Evolutionary conservation across 1,284 basidiomycete species (phyloP), one percentile per base, ranked within the genome.

Genomic region (Cutaneotrichosporon dermatis): DNA sequence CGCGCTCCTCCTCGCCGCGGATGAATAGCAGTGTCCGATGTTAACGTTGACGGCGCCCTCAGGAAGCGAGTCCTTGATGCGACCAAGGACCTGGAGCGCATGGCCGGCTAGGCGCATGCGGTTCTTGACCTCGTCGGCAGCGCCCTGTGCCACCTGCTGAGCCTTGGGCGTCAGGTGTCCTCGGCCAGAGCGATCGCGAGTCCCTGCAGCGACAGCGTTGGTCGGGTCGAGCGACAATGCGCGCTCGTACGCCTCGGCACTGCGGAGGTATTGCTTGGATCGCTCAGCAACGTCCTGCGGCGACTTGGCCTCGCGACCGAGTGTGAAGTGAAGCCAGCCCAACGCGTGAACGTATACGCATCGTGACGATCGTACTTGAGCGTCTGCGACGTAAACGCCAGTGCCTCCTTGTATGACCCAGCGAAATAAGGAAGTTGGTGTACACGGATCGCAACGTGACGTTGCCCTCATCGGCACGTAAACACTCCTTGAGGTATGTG

Each of bases 11-110:
- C 73, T 97, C 93, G 59, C 95, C 93, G 54, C 90, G 83, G 35
- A 85, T 83, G 72, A 90, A 75, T 93, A 89, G 69, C 92, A 95
- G 71, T 96, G 94, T 0, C 93, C 94, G 81, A 96, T 93, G 73
- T 97, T 97, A 69, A 91, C 82, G 70, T 93, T 92, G 7, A 95
- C 92, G 65, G 88, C 88, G 2, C 89, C 89, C 62, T 92, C 89
- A 59, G 85, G 84, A 54, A 92, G 77, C 4, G 86, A 88, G 78
- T 96, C 93, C 60, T 90, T 83, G 56, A 96, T 88, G 75, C 93
- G 92, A 6, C 86, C 87, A 67, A 97, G 90, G 33, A 94, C 83
- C 54, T 88, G 86, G 40, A 97, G 77, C 0, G 93, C 92, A 59
- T 94, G 90, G 10, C 89, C 82, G 2, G 90, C 85, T 63, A 89